Percentiles rank a stretch among this genome's conserved stretches.
Evolutionary conservation across 106 monocot genomes (phyloP).

Genomic region (Platanthera zijinensis): DNA sequence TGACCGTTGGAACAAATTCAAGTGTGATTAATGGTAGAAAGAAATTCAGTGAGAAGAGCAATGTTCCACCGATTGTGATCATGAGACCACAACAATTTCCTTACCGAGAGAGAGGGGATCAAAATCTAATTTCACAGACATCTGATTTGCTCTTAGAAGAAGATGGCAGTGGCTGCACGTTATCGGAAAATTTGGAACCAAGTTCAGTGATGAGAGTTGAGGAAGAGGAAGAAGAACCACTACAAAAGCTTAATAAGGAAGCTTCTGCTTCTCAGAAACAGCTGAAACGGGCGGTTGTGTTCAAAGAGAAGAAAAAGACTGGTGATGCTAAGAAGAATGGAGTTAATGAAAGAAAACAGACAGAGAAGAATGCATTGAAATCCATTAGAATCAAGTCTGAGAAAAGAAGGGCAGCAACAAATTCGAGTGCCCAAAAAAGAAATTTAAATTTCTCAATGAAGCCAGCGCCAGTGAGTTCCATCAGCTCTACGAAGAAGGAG

Average conservation of each 20-base stretch:
- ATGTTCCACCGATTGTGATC: conserved; percentile 20
- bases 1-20: neutral
- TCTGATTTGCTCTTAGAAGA: neutral
- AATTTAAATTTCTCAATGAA: neutral
- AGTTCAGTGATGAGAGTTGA: neutral
- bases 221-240: neutral
- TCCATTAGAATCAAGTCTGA: conserved; percentile 7
- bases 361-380: conserved; percentile 13
- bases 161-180: neutral
- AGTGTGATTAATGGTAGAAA: neutral
- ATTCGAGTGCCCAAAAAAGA: neutral
- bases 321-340: neutral
- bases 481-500: conserved; percentile 14
- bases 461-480: conserved; percentile 1
- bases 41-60: neutral
- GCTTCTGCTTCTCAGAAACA: conserved; percentile 1
- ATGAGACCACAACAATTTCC: conserved; percentile 19
- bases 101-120: neutral
- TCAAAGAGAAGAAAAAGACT: conserved; percentile 2
- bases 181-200: conserved; percentile 7
- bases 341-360: neutral
- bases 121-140: neutral
- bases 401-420: conserved; percentile 6
- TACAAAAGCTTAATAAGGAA: conserved; percentile 2
- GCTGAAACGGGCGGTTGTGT: neutral